phyloP scores from a whole-genome alignment of 108 stramenopile species.

The Nitzschia inconspicua region DNA sequence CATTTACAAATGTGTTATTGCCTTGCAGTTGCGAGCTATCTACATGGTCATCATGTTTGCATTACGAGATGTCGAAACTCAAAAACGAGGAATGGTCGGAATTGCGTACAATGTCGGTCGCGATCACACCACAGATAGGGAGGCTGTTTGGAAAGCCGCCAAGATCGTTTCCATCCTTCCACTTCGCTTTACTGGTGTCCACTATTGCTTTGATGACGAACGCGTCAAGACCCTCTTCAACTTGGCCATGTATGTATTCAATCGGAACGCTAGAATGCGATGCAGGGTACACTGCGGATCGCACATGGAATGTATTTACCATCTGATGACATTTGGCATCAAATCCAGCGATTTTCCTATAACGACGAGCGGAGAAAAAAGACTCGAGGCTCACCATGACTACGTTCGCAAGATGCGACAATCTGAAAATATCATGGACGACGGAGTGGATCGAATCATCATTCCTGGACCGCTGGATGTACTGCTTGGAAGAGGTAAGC shows the following conservation, averaged over 20 bases:
- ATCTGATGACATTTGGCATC: constrained; percentile 9
- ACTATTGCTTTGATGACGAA: constrained; percentile 22
- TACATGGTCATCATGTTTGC: constrained; percentile 24
- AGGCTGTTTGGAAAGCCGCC: constrained; percentile 15
- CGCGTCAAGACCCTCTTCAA: constrained; percentile 1
- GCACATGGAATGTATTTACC: not conserved
- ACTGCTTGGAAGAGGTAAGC: constrained; percentile 16
- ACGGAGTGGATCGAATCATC: not conserved
- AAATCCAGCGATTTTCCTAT: constrained; percentile 5
- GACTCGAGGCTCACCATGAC: constrained; percentile 15
- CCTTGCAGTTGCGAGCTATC: constrained; percentile 14
- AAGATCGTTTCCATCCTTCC: constrained; percentile 2
- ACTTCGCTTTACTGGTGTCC: constrained; percentile 9
- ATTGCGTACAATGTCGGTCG: constrained; percentile 27
- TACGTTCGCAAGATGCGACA: constrained; percentile 7
- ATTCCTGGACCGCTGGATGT: constrained; percentile 12
- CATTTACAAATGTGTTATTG: not conserved
- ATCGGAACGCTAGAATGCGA: constrained; percentile 14
- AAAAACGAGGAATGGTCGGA: constrained; percentile 20
- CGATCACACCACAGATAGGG: not conserved
- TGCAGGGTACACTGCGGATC: constrained; percentile 14
- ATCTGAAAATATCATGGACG: too few relatives aligned
- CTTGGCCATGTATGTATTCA: constrained; percentile 17
- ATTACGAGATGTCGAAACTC: constrained; percentile 19
- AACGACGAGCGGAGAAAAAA: constrained; percentile 4